Evolutionary conservation across 2,329 filamentous ascomycete genomes (phyloP).

Genomic region (Purpureocillium lavendulum): DNA sequence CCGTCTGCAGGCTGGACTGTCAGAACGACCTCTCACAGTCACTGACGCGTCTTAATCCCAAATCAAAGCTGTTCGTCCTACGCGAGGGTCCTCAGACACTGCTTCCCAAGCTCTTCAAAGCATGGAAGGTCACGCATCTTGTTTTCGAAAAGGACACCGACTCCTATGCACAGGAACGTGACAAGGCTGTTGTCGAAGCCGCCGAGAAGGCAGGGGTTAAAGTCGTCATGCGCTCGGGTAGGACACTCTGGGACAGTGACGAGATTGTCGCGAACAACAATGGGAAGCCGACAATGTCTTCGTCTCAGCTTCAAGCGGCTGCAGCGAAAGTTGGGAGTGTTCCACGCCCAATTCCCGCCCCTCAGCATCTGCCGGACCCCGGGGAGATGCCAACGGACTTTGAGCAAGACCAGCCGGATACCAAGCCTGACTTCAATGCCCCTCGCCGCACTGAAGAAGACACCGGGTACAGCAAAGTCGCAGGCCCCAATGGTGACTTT

Average conservation of each 20-base stretch:
- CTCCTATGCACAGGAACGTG: constrained; percentile 58
- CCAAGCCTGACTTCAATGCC: constrained; percentile 52
- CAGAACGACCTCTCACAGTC: constrained; percentile 61
- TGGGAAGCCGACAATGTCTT: constrained; percentile 68
- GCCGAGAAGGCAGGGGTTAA: constrained; percentile 58
- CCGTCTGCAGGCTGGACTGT: constrained; percentile 51
- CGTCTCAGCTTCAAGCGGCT: constrained; percentile 55
- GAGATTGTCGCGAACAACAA: constrained; percentile 56
- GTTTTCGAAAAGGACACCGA: constrained; percentile 77
- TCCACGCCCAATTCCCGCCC: constrained; percentile 51
- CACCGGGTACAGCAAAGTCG: constrained; percentile 48
- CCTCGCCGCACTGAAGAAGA: constrained; percentile 45
- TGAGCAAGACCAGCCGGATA: constrained; percentile 42
- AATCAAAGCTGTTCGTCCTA: constrained; percentile 63
- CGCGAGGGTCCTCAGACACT: constrained; percentile 65
- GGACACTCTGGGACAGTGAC: constrained; percentile 69
- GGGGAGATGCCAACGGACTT: constrained; percentile 53
- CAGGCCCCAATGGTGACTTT: constrained; percentile 62
- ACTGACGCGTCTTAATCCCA: constrained; percentile 60
- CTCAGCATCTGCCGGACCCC: constrained; percentile 53
- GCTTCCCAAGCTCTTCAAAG: constrained; percentile 63
- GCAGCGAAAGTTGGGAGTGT: constrained; percentile 56
- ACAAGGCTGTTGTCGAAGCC: constrained; percentile 48
- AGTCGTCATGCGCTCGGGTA: constrained; percentile 54
- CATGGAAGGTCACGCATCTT: constrained; percentile 66